phyloP scores from a whole-genome alignment of 805 yeast species.

The Metschnikowia drakensbergensis region DNA sequence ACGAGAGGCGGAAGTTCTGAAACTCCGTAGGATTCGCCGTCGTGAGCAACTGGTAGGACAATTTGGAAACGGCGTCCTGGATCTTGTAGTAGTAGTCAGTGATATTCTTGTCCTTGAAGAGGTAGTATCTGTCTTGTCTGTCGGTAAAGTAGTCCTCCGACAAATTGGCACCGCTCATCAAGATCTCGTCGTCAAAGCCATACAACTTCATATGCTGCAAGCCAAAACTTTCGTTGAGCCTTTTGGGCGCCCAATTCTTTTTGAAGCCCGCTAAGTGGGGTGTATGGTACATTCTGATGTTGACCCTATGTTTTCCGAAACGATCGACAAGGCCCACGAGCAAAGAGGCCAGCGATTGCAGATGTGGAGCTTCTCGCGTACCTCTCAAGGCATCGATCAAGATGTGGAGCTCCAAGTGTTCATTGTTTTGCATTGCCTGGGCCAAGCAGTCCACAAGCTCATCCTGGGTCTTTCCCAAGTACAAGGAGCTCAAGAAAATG shows the following conservation, averaged over 20 bases:
- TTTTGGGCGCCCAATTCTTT: slow-evolving; percentile 63
- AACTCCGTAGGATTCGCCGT: slow-evolving; percentile 34
- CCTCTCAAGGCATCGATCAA: slow-evolving; percentile 87
- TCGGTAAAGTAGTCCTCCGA: slow-evolving; percentile 90
- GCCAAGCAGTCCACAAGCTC: slow-evolving; percentile 67
- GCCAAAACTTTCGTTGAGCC: slow-evolving; percentile 89
- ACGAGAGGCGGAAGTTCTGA: slow-evolving; percentile 54
- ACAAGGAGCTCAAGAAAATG: slow-evolving; percentile 79
- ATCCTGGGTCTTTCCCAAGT: slow-evolving; percentile 76
- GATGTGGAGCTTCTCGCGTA: slow-evolving; percentile 83
- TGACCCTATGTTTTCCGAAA: slow-evolving; percentile 65
- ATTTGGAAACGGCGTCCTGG: slow-evolving; percentile 59
- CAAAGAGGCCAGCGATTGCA: slow-evolving; percentile 67
- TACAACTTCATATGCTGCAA: slow-evolving; percentile 96
- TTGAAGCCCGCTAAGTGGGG: slow-evolving; percentile 74
- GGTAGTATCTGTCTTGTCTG: slow-evolving; percentile 88
- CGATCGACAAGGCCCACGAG: slow-evolving; percentile 62
- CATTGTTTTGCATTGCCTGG: slow-evolving; percentile 55
- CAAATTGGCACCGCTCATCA: slow-evolving; percentile 87
- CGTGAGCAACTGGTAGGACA: slow-evolving; percentile 61
- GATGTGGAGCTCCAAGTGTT: slow-evolving; percentile 63
- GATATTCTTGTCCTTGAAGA: slow-evolving; percentile 55
- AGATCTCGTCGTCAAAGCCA: slow-evolving; percentile 88
- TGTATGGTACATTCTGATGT: slow-evolving; percentile 81
- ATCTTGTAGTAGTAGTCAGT: slow-evolving; percentile 73